Base-by-base conservation (phyloP, 176 grass and related monocot genomes). In the barley (Hordeum vulgare) region DNA sequence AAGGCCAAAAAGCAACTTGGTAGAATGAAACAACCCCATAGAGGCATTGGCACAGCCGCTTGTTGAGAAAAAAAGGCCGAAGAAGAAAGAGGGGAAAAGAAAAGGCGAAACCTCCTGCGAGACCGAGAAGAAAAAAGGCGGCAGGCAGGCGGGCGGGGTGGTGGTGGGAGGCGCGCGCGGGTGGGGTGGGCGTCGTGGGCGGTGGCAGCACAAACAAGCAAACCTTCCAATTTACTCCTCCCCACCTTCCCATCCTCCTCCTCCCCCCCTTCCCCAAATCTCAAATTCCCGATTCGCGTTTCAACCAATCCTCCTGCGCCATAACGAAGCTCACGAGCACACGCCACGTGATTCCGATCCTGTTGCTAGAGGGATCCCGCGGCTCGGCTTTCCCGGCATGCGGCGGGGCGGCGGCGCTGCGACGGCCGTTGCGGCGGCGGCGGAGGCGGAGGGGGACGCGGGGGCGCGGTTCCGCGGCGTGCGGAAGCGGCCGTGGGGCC, bases 401-500 rank as follows among this genome's bases (percentile, higher is more conserved):
- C 81, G 87, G 81, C 81, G 81, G 0, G 74, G 83, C 73, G 74
- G 83, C 73, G 72, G 82, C n/a, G 80, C 53, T 11, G 35, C 66
- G 34, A 61, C 15, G 47, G 47, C 47, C 47, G 53, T 56, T 12
- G 36, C 67, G 57, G 59, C 56, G 45, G 67, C 53, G 85, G 9
- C 8, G 29, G 80, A 66, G 70, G 77, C 8, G 3, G 79, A 60
- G 26, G 26, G 4, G 18, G 84, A 73, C 42, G 75, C 7, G 82
- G 74, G 82, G 37, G 84, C 64, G 80, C 68, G 92, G 76, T 90
- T 94, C 83, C 92, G 92, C 57, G 93, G 93, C 5, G 93, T 94
- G 75, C 85, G 93, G 70, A 91, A 92, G 87, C 68, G 93, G 62
- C 93, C 93, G 20, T 94, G 93, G 93, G 93, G 93, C 2, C 74